phyloP scores from a whole-genome alignment of 768 basidiomycete species.

The Mycena indigotica region DNA sequence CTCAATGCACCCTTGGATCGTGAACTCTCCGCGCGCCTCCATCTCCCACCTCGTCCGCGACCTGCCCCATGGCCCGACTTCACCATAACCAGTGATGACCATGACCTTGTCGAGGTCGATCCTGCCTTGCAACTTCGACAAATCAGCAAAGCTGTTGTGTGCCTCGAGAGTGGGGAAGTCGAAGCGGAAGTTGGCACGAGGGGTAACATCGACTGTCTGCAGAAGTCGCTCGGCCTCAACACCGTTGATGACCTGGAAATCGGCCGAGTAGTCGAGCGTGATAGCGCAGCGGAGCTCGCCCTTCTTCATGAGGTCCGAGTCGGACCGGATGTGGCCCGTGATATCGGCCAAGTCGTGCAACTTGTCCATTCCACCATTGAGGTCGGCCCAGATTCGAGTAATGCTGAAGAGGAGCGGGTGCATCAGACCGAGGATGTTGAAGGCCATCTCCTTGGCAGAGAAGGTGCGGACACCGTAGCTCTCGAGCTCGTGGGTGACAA shows the following conservation, averaged over 20 bases:
- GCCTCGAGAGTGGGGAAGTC: slow-evolving; percentile 89
- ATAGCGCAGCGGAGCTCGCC: slow-evolving; percentile 93
- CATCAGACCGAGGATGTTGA: slow-evolving; percentile 99
- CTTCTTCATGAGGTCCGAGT: slow-evolving; percentile 81
- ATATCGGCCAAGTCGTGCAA: slow-evolving; percentile 93
- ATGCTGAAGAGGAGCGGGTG: slow-evolving; percentile 99
- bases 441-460: slow-evolving; percentile 99
- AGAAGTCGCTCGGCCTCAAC: slow-evolving; percentile 90
- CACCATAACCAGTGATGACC: slow-evolving; percentile 95
- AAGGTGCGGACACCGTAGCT: slow-evolving; percentile 93
- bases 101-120: slow-evolving; percentile 95
- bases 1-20: slow-evolving; percentile 97
- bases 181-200: slow-evolving; percentile 97
- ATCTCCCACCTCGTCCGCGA: slow-evolving; percentile 99
- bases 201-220: slow-evolving; percentile 89
- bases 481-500: slow-evolving; percentile 92
- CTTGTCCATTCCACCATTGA: slow-evolving; percentile 98
- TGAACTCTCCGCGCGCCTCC: slow-evolving; percentile 97
- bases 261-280: slow-evolving; percentile 91
- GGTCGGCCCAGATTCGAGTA: slow-evolving; percentile 98
- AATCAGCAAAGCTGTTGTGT: slow-evolving; percentile 66
- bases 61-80: slow-evolving; percentile 98
- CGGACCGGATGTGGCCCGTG: slow-evolving; percentile 80
- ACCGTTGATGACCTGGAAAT: slow-evolving; percentile 90
- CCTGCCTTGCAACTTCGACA: slow-evolving; percentile 80